These are phyloP conservation scores for Colletotrichum eremochloae DNA, from an alignment of 2,329 filamentous ascomycete species.

Conservation along the genomic window DNA sequence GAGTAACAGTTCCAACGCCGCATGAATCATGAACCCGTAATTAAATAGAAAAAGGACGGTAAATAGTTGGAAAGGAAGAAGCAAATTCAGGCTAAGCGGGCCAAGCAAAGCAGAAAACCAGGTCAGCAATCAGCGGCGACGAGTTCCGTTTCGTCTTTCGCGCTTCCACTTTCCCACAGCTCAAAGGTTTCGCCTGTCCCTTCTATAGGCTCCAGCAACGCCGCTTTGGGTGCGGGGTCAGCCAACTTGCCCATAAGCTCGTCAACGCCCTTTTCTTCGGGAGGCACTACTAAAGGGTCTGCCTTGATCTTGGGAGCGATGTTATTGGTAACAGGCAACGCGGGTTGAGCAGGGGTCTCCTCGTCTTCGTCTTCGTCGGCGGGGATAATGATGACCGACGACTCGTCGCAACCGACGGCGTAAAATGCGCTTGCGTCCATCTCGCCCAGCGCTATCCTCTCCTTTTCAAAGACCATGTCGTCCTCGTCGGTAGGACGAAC, in stretches of 20 bases:
- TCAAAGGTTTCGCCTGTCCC: conserved; percentile 73
- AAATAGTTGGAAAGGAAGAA: conserved; percentile 40
- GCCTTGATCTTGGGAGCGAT: conserved; percentile 47
- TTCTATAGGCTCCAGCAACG: conserved; percentile 67
- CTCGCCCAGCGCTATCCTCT: conserved; percentile 75
- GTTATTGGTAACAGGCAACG: conserved; percentile 44
- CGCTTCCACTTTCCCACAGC: conserved; percentile 78
- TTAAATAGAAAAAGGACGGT: conserved; percentile 34
- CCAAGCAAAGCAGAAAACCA: conserved; percentile 35
- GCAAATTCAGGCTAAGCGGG: conserved; percentile 7
- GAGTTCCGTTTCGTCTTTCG: conserved; percentile 67
- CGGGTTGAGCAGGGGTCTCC: conserved; percentile 37
- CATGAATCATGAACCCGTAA: conserved; percentile 39
- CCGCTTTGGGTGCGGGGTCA: conserved; percentile 57
- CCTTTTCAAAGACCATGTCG: conserved; percentile 73
- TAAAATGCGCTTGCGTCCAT: conserved; percentile 78
- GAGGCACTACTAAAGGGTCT: conserved; percentile 32
- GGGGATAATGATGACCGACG: conserved; percentile 72
- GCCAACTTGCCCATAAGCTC: conserved; percentile 54
- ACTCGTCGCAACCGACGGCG: conserved; percentile 73
- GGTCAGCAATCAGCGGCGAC: conserved; percentile 45
- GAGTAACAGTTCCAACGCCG: conserved; percentile 32
- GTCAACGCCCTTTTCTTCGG: conserved; percentile 50
- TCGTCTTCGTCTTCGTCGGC: conserved; percentile 67
- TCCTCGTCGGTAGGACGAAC: conserved; percentile 55